A percentile compares a stretch with the other conserved stretches of the same genome.
phyloP scores from a whole-genome alignment of 2,329 filamentous ascomycete genomes.

The Cryphonectria radicalis region DNA sequence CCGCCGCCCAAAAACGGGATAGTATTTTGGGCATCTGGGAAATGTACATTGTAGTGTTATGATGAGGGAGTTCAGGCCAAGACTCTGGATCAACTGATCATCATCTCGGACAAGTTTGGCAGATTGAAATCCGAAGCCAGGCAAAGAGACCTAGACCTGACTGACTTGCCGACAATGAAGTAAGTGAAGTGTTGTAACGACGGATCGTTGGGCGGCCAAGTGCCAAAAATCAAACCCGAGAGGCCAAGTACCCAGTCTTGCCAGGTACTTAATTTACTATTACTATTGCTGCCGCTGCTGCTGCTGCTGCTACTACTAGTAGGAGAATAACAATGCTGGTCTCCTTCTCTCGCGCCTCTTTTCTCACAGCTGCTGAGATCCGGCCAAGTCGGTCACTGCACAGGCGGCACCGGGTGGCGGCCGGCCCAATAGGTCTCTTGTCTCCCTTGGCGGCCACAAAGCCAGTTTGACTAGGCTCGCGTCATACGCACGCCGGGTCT shows the following conservation, averaged over 20 bases:
- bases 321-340: not conserved
- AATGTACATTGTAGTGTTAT: not conserved
- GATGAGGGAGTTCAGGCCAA: not conserved
- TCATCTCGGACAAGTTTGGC: not conserved
- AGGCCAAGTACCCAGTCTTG: not conserved
- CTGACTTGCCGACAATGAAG: not conserved
- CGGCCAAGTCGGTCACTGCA: not conserved
- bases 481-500: slow-evolving; percentile 20
- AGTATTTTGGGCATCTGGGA: not conserved
- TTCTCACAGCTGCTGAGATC: slow-evolving; percentile 3
- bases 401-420: not conserved
- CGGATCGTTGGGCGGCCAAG: no score
- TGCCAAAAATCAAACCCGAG: not conserved
- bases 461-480: slow-evolving; percentile 21
- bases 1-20: not conserved
- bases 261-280: not conserved
- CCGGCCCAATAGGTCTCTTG: not conserved
- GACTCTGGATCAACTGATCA: not conserved
- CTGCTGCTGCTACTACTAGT: no score
- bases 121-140: not conserved
- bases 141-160: not conserved
- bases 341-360: not conserved
- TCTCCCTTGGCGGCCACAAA: not conserved
- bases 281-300: no score
- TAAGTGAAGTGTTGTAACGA: not conserved